phyloP scores from a whole-genome alignment of 1,284 basidiomycete species.

The Rhodotorula mucilaginosa region DNA sequence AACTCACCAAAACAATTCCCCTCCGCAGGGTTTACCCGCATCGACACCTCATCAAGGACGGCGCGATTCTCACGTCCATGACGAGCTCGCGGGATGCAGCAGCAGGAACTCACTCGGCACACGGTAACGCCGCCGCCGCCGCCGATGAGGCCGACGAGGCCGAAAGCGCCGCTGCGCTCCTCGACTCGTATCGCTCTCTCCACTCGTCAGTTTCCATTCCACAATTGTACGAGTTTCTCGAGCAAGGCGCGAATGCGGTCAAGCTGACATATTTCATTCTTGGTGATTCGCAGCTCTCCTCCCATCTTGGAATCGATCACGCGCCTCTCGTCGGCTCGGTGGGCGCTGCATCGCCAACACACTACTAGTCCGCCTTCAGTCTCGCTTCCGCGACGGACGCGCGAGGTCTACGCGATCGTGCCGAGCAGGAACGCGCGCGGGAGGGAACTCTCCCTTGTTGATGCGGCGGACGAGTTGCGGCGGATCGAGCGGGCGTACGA shows the following conservation, averaged over 20 bases:
- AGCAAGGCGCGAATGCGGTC: too few relatives aligned
- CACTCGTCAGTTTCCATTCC: not conserved
- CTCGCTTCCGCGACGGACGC: not conserved
- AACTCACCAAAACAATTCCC: not conserved
- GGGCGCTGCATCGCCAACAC: slow-evolving; percentile 15
- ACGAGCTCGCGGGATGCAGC: not conserved
- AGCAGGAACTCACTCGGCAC: not conserved
- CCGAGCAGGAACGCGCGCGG: slow-evolving; percentile 4
- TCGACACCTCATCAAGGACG: slow-evolving; percentile 20
- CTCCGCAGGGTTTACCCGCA: slow-evolving; percentile 17
- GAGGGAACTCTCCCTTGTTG: slow-evolving; percentile 20
- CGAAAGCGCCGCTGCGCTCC: slow-evolving; percentile 4
- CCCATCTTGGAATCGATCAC: slow-evolving; percentile 21
- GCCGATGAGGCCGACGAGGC: not conserved
- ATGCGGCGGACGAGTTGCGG: slow-evolving; percentile 31
- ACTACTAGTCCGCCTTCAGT: not conserved
- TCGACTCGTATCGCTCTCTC: slow-evolving; percentile 9
- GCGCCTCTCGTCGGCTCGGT: slow-evolving; percentile 12
- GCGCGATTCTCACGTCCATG: not conserved
- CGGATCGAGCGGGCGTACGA: slow-evolving; percentile 15
- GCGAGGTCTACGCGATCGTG: slow-evolving; percentile 22
- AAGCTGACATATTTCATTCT: too few relatives aligned
- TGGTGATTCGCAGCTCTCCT: not conserved
- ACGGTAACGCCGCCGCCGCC: not conserved
- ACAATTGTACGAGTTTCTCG: not conserved